Evolutionary conservation across 176 grass and related monocot species (phyloP), one percentile per base, ranked within the genome.

Genomic region (barley (Hordeum vulgare)): DNA sequence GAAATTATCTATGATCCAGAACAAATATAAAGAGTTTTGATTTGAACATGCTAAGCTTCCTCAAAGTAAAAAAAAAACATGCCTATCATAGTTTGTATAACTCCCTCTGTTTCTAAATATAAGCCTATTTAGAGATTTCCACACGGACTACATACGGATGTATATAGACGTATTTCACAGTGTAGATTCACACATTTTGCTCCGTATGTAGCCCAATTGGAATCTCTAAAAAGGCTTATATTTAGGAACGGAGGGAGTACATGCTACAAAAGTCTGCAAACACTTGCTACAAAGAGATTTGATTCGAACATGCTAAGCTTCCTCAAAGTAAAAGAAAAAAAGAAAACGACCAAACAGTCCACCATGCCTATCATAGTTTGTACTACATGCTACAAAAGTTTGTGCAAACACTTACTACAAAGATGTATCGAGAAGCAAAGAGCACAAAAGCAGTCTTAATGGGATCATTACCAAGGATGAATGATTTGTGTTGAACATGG

Each of bases 401-500:
- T 75, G 84, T 49, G 66, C 80, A 86, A 66, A 90, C 67, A 74
- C 66, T 86, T 79, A 61, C 12, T 79, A 25, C 75, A 79, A 73
- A 80, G 84, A 86, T 61, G 67, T 79, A 80, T 86, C 31, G 60
- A 67, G 85, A 86, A 79, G 80, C 80, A 90, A 83, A 80, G 37
- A 79, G 68, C 40, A 12, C 69, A 76, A 87, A 87, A 87, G 89
- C 84, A 87, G 75, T 84, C 80, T 67, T 70, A 84, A 80, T 61
- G 69, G 69, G 85, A 87, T 80, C 81, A 90, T 87, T 90, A 87
- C 89, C 85, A 87, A 84, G 80, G 83, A 71, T 33, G 69, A 84
- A 87, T 90, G 61, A 90, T 87, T 79, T 87, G 76, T 71, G 76
- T 76, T 87, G 76, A 90, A 90, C 85, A 87, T 54, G 84, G 80